Conservation (phyloP, 2,329 filamentous ascomycete genomes). For the Ophiocordyceps camponoti-leonardi region DNA sequence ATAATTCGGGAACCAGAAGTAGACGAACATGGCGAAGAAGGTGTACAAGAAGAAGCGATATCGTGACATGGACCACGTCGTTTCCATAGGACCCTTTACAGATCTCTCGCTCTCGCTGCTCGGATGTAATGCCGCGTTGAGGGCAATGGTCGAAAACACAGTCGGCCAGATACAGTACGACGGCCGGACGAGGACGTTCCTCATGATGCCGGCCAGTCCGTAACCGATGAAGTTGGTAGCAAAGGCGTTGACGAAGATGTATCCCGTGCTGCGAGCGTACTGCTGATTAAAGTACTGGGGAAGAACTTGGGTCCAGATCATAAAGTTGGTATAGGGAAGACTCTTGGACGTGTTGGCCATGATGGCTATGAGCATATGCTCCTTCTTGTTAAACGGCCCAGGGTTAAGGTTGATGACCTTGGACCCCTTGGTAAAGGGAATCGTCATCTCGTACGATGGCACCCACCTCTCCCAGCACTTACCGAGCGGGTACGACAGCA, state of each 20-base stretch:
- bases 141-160: conserved; percentile 34
- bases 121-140: conserved; percentile 33
- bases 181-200: conserved; percentile 37
- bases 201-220: conserved; percentile 35
- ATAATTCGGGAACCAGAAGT: conserved; percentile 41
- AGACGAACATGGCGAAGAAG: conserved; percentile 36
- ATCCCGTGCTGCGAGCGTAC: conserved; percentile 32
- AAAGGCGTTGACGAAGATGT: conserved; percentile 37
- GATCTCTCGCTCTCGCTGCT: conserved; percentile 19
- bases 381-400: conserved; percentile 40
- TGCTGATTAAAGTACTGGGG: conserved; percentile 36
- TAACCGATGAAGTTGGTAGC: conserved; percentile 43
- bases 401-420: conserved; percentile 33
- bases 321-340: conserved; percentile 35
- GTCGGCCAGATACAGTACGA: conserved; percentile 40
- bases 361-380: conserved; percentile 43
- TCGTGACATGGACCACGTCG: conserved; percentile 27
- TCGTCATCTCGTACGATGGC: conserved; percentile 24
- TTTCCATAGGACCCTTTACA: conserved; percentile 24
- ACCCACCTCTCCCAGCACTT: conserved; percentile 30
- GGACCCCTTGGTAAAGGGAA: conserved; percentile 26
- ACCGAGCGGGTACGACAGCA: conserved; percentile 37
- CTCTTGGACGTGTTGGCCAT: conserved; percentile 43
- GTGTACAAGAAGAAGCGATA: conserved; percentile 33
- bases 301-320: conserved; percentile 35